phyloP scores from a whole-genome alignment of 1,284 basidiomycete genomes.

The Ustilago nuda region DNA sequence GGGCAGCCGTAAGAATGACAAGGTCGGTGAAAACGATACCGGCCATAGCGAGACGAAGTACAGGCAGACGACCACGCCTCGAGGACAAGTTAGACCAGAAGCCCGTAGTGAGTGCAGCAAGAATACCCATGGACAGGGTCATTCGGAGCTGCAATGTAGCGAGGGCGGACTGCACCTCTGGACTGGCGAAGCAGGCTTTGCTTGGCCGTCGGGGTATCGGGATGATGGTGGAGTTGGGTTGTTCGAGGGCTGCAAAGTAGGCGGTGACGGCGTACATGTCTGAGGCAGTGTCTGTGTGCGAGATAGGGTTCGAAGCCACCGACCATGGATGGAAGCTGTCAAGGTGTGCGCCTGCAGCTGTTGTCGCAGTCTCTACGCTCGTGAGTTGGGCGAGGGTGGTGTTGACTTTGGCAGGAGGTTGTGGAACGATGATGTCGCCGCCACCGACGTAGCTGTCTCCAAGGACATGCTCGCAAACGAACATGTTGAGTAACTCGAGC shows the following conservation, averaged over 20 bases:
- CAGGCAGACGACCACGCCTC: constrained; percentile 79
- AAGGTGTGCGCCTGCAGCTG: neutral
- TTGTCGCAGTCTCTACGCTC: neutral
- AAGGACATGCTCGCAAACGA: constrained; percentile 61
- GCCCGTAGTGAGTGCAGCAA: constrained; percentile 84
- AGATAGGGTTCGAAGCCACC: neutral
- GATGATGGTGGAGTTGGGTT: constrained; percentile 38
- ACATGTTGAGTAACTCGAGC: constrained; percentile 61
- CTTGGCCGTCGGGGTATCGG: constrained; percentile 37
- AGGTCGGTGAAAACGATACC: constrained; percentile 82
- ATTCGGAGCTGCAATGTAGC: constrained; percentile 70
- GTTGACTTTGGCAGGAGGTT: constrained; percentile 18
- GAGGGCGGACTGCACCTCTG: constrained; percentile 49
- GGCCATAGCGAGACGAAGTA: constrained; percentile 78
- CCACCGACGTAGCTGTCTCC: constrained; percentile 38
- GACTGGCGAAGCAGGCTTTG: constrained; percentile 49
- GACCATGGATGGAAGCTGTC: constrained; percentile 32
- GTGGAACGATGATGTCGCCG: constrained; percentile 25
- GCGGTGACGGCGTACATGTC: constrained; percentile 16
- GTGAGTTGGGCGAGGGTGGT: neutral
- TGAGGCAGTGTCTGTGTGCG: neutral
- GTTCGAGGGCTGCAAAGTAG: constrained; percentile 25
- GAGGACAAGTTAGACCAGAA: constrained; percentile 89
- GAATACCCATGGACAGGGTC: constrained; percentile 81
- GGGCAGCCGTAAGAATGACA: constrained; percentile 26